Evolutionary conservation across 768 basidiomycete genomes (phyloP).

Genomic region (Leccinum variicolor): DNA sequence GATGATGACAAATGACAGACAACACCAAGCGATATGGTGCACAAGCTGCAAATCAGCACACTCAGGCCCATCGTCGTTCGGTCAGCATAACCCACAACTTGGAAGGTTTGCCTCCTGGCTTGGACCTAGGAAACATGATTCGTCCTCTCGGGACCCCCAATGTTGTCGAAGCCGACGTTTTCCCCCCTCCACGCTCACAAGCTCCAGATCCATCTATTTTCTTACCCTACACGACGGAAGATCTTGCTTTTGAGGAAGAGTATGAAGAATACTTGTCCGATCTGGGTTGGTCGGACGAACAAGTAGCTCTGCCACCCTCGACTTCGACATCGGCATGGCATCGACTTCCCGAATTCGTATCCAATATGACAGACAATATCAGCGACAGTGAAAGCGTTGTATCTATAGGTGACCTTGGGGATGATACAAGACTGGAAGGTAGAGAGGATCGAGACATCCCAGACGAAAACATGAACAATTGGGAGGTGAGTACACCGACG

Average conservation of each 20-base stretch:
- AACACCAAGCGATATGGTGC: slow-evolving; percentile 88
- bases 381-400: slow-evolving; percentile 94
- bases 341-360: slow-evolving; percentile 73
- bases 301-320: slow-evolving; percentile 36
- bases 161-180: slow-evolving; percentile 83
- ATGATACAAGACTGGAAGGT: slow-evolving; percentile 67
- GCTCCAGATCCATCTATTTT: slow-evolving; percentile 81
- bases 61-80: slow-evolving; percentile 70
- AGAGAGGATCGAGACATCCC: slow-evolving; percentile 58
- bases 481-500: slow-evolving; percentile 68
- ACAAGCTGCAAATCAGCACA: slow-evolving; percentile 44
- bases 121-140: slow-evolving; percentile 71
- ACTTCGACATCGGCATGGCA: slow-evolving; percentile 68
- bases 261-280: slow-evolving; percentile 96
- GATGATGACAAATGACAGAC: slow-evolving; percentile 44
- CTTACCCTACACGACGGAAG: slow-evolving; percentile 89
- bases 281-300: slow-evolving; percentile 68
- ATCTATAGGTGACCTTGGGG: slow-evolving; percentile 84
- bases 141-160: slow-evolving; percentile 75
- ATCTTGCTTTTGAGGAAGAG: slow-evolving; percentile 93
- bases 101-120: slow-evolving; percentile 72
- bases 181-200: slow-evolving; percentile 89
- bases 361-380: slow-evolving; percentile 81
- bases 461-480: slow-evolving; percentile 88
- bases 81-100: slow-evolving; percentile 82